phyloP scores from a whole-genome alignment of 1,139 yeast genomes.

The Meyerozyma guilliermondii region DNA sequence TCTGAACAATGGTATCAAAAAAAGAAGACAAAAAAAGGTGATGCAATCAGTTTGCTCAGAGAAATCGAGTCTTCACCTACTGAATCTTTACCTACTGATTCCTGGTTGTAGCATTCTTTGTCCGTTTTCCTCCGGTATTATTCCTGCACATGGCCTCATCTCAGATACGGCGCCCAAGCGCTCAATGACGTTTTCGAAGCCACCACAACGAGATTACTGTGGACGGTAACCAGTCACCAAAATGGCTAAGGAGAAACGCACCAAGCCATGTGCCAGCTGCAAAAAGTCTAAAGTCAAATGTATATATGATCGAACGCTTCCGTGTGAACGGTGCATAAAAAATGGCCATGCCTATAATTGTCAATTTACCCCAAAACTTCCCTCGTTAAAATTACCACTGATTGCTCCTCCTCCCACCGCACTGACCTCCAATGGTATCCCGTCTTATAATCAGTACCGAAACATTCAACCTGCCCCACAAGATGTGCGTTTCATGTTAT shows the following conservation, averaged over 20 bases:
- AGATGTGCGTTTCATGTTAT: slow-evolving; percentile 2
- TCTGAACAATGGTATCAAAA: no score
- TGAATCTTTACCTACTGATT: no score
- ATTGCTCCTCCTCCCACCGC: slow-evolving; percentile 9
- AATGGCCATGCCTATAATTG: slow-evolving; percentile 45
- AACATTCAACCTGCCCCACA: slow-evolving; percentile 1
- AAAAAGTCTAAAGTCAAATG: slow-evolving; percentile 64
- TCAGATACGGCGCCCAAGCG: no score
- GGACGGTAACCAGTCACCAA: neutral
- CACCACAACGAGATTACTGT: no score
- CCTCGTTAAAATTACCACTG: slow-evolving; percentile 37
- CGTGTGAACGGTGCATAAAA: slow-evolving; percentile 56
- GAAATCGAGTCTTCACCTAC: no score
- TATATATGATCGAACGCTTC: slow-evolving; percentile 39
- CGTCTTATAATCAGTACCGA: neutral
- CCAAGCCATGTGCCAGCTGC: slow-evolving; percentile 63
- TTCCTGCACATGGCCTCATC: no score
- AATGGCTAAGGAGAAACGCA: slow-evolving; percentile 41
- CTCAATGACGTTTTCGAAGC: no score
- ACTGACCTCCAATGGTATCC: slow-evolving; percentile 1
- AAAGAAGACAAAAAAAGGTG: no score
- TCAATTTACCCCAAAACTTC: slow-evolving; percentile 52
- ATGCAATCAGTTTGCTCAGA: no score
- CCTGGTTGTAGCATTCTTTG: no score
- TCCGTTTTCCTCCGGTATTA: no score